Conservation (phyloP, 2,329 filamentous ascomycete genomes). For the Claviceps sp. region DNA sequence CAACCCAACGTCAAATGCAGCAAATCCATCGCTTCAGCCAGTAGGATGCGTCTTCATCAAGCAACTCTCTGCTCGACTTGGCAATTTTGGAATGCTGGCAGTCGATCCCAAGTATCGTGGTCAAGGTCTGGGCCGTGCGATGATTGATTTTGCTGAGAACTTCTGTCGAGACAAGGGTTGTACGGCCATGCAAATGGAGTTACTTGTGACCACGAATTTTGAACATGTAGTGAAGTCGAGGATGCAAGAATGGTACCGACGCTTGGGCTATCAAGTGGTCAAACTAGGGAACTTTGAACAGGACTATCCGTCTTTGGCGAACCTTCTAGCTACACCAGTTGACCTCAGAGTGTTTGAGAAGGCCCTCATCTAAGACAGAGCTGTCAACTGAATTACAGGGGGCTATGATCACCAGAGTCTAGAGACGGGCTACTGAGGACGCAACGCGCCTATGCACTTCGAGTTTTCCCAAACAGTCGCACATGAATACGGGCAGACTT, state of each 20-base stretch:
- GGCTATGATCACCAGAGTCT: background rate
- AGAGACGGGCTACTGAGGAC: background rate
- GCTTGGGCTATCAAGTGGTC: conserved; percentile 16
- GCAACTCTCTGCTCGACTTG: conserved; percentile 8
- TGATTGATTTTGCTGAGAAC: conserved; percentile 16
- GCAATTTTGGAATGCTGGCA: conserved; percentile 18
- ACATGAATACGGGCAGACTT: background rate
- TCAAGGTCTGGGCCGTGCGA: conserved; percentile 11
- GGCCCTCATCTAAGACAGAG: conserved; percentile 2
- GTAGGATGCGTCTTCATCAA: conserved; percentile 18
- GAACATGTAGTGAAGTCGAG: conserved; percentile 15
- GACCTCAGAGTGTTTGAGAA: conserved; percentile 19
- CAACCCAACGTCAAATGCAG: background rate
- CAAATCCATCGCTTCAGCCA: background rate
- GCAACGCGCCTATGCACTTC: background rate
- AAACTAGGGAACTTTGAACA: conserved; percentile 14
- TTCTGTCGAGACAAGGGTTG: conserved; percentile 15
- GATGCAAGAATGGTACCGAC: conserved; percentile 15
- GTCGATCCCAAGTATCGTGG: conserved; percentile 13
- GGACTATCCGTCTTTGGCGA: conserved; percentile 16
- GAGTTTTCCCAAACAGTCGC: no score
- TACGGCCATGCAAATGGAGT: conserved; percentile 16
- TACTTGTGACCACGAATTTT: conserved; percentile 15
- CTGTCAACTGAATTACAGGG: background rate
- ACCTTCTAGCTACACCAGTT: conserved; percentile 13